Evolutionary conservation across 1,284 basidiomycete genomes (phyloP), one percentile per base, ranked within the genome.

Genomic region (Serendipita sp.): DNA sequence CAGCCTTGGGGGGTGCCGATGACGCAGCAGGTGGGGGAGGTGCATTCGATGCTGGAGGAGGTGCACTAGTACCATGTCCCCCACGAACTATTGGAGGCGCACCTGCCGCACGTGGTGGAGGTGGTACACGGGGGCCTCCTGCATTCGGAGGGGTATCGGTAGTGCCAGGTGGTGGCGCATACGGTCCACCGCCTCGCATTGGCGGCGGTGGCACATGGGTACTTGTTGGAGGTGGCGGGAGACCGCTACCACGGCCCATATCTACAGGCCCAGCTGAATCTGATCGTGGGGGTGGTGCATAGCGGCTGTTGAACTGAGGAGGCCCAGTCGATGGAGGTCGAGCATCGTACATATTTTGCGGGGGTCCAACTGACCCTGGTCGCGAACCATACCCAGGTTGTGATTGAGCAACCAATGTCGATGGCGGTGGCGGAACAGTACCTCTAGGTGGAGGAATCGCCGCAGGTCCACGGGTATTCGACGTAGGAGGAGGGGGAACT

Each of bases 1-100:
- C 67, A 6, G 72, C 68, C 22, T 71, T 69, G 13, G 72, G 67
- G 17, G 70, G 69, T 35, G 71, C 64, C 3, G 62, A 83, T 12
- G 68, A 70, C 68, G 68, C 70, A 47, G 72, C 69, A 1, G 72
- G 71, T 3, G 71, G 68, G 17, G 72, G 72, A 1, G 75, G 71
- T 38, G 70, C 76, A 3, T 71, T 67, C 32, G 68, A 65, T n/a
- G 75, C 73, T 47, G 77, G 73, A 17, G 76, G 65, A 8, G 47
- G 47, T 6, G 15, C 15, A n/a, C 29, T 8, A 17, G 47, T 15
- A 22, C 47, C 47, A 8, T 2, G 47, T 30, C 53, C 49, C 15
- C 15, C n/a, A 30, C 53, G 53, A 58, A 58, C 53, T 6, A 58
- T 35, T n/a, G 53, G 76, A 47, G 75, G 76, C n/a, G 74, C 74